phyloP scores from a whole-genome alignment of 1,284 basidiomycete genomes.

The Melampsora americana region DNA sequence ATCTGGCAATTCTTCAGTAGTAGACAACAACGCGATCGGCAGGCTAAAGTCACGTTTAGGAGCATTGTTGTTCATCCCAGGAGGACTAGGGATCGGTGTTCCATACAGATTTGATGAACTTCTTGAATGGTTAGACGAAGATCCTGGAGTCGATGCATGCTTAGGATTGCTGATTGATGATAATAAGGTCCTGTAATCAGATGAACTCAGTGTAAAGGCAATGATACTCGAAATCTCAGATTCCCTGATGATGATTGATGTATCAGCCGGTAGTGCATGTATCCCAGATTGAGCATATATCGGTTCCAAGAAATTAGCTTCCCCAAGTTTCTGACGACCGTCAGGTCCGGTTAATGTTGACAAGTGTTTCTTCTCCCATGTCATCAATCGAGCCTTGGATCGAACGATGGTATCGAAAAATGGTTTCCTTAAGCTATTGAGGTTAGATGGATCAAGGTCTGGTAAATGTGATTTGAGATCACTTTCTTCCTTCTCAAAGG shows the following conservation, averaged over 20 bases:
- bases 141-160: background rate
- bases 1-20: slow-evolving; percentile 1
- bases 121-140: background rate
- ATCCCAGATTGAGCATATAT: slow-evolving; percentile 33
- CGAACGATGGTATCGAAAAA: slow-evolving; percentile 1
- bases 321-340: background rate
- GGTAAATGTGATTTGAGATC: background rate
- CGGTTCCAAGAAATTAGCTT: slow-evolving; percentile 22
- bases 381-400: slow-evolving; percentile 22
- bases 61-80: background rate
- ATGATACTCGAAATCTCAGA: slow-evolving; percentile 44
- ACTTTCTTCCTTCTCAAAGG: background rate
- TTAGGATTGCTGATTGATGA: background rate
- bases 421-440: background rate
- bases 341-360: background rate
- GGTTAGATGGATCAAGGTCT: background rate
- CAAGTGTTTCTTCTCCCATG: slow-evolving; percentile 45
- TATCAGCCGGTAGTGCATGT: slow-evolving; percentile 43
- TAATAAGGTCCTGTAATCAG: slow-evolving; percentile 40
- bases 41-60: background rate
- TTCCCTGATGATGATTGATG: slow-evolving; percentile 44
- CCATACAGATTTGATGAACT: background rate
- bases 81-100: background rate
- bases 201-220: slow-evolving; percentile 45
- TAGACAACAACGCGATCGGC: background rate